Base-by-base conservation (phyloP, 768 basidiomycete species). In the Infundibulicybe gibba region DNA sequence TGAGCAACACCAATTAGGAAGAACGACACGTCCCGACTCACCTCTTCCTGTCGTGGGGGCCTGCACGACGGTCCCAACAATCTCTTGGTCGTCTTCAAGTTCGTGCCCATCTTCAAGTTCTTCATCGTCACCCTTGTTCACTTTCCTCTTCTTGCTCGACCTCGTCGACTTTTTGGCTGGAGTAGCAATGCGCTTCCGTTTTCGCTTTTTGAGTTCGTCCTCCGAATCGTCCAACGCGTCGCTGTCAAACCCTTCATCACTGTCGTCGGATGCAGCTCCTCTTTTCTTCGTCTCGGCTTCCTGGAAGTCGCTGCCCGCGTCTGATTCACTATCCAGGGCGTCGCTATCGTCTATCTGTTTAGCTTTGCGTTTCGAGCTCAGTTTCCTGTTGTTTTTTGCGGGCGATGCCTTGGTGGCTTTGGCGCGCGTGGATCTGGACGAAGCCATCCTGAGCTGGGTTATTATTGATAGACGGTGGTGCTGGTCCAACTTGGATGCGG, bases 1-100 rank as follows among this genome's bases (percentile, higher is more conserved):
- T n/a, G n/a, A n/a, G n/a, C n/a, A n/a, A n/a, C n/a, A n/a, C 16
- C 15, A 52, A 25, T 43, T 20, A 41, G 13, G 8, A 31, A 14
- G 17, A 45, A 13, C 14, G 20, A 21, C 2, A 5, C 13, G 10
- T 13, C 35, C 21, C 16, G 21, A 65, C 74, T 39, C 45, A 87
- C 90, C 89, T 67, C 76, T 76, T n/a, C 93, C 93, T 0, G 81
- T 82, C 54, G 74, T 90, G 0, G 91, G 91, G 11, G 91, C 92
- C 49, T 89, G 71, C 11, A 94, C 80, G 10, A 94, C 84, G 10
- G 66, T 70, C 0, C 92, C 92, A 1, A 89, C 84, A 8, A 90
- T 60, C 59, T 83, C 76, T 55, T 85, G 80, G 0, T 85, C 85
- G 5, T 87, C 82, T 43, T 74, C 70, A 47, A 85, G 60, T 2